Percentiles rank a stretch among this genome's conserved stretches.
Conservation (phyloP, 257 asterid genomes). For the Plantago ovata region DNA sequence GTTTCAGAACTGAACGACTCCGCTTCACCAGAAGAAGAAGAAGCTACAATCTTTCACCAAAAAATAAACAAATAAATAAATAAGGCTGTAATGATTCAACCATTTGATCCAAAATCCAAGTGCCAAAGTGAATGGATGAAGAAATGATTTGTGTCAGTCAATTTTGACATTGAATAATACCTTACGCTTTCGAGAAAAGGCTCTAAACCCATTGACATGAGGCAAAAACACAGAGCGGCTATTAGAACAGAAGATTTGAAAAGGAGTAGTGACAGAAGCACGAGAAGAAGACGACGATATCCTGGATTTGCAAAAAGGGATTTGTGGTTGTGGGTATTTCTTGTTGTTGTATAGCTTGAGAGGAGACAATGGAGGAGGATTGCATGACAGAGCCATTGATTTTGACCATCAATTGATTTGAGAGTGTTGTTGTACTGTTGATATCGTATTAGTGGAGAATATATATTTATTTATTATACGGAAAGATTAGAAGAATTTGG, state of each 20-base stretch:
- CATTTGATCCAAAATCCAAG: not conserved
- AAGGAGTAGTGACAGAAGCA: not conserved
- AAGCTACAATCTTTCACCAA: not conserved
- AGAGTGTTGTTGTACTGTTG: too few relatives aligned
- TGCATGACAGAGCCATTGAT: not conserved
- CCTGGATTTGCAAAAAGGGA: not conserved
- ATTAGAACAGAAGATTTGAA: not conserved
- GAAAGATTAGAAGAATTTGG: too few relatives aligned
- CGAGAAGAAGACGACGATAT: not conserved
- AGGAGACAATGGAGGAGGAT: not conserved
- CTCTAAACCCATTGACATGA: not conserved
- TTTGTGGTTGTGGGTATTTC: not conserved
- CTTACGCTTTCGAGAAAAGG: constrained; percentile 5
- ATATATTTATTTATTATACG: too few relatives aligned
- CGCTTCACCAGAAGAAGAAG: not conserved
- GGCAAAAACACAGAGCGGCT: not conserved
- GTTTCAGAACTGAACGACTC: constrained; percentile 39
- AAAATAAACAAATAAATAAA: not conserved
- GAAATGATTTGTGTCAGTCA: not conserved
- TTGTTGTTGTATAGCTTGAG: not conserved
- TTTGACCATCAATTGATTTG: too few relatives aligned
- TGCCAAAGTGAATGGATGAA: not conserved
- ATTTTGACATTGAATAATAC: not conserved
- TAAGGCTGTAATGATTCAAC: not conserved
- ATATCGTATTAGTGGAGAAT: too few relatives aligned